Conservation (phyloP, 2,329 filamentous ascomycete genomes). For the Penicillium sp. region DNA sequence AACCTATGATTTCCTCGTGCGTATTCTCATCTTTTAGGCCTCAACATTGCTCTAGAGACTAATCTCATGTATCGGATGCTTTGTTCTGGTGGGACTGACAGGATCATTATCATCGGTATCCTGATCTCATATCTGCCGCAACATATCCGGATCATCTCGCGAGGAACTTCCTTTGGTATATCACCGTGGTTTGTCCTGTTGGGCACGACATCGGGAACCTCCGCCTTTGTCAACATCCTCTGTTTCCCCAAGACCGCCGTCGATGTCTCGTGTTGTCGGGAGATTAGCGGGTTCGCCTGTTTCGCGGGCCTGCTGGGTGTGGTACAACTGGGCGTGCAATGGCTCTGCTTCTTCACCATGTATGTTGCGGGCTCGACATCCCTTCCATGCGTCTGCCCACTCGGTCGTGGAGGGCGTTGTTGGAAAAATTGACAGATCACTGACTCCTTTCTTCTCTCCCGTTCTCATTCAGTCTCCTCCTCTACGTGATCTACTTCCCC, state of each 20-base stretch:
- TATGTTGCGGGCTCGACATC: slow-evolving; percentile 42
- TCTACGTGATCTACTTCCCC: slow-evolving; percentile 94
- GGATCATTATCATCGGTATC: slow-evolving; percentile 77
- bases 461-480: slow-evolving; percentile 58
- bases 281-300: slow-evolving; percentile 76
- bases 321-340: slow-evolving; percentile 84
- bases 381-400: too few species aligned
- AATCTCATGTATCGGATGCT: too few species aligned
- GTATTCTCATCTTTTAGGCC: background rate
- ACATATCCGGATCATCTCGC: slow-evolving; percentile 81
- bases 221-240: slow-evolving; percentile 86
- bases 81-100: slow-evolving; percentile 23
- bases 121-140: slow-evolving; percentile 91
- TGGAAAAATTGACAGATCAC: too few species aligned
- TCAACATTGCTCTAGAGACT: background rate
- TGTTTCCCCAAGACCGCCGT: slow-evolving; percentile 74
- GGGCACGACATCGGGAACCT: slow-evolving; percentile 84
- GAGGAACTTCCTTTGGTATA: slow-evolving; percentile 84
- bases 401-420: too few species aligned
- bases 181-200: slow-evolving; percentile 92
- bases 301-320: slow-evolving; percentile 81
- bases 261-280: slow-evolving; percentile 79
- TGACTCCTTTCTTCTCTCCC: too few species aligned
- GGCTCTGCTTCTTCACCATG: slow-evolving; percentile 89
- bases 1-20: slow-evolving; percentile 19